Evolutionary conservation across 805 yeast genomes (phyloP), one percentile per base, ranked within the genome.

Genomic region (Priceomyces fermenticarens): DNA sequence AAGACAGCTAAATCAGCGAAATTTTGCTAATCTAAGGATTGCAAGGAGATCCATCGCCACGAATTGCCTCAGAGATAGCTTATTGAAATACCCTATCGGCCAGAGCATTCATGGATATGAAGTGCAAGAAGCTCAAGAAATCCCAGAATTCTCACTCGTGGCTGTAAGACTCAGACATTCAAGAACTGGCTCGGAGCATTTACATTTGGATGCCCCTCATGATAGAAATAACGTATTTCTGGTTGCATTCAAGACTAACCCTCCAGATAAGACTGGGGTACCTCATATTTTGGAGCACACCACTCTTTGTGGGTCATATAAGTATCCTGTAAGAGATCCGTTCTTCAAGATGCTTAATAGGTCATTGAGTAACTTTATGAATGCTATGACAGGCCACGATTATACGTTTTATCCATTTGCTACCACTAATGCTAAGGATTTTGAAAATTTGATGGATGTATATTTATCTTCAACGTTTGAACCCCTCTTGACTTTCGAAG

Each of bases 301-400:
- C 4, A 90, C 98, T 1, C 67, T 93, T 27, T 93, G 99, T 66
- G 99, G 99, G 2, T 89, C 97, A 1, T 72, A 77, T 42, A 85
- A 84, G 56, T 93, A 80, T 60, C 97, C 97, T 2, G 97, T 93
- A 1, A 73, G 97, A 50, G 99, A 93, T 63, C 99, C 99, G 2
- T 93, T 93, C 62, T 93, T 93, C 77, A 91, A 91, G 60, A 93
- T 93, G 99, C 72, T 91, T 44, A 91, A 89, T 60, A 69, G 97
- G 48, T 88, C 97, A n/a, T 67, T 93, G 54, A 82, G 97, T 27
- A 93, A 88, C 60, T 93, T 89, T 63, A 93, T 93, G 99, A 93
- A 93, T 60, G 99, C 99, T 7, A 88, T 93, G 97, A 93, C 99
- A 0, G 99, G 96, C 15, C 90, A 86, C 52, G 98, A 93, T 63